Percentiles rank a stretch among this genome's conserved stretches.
Conservation (phyloP, 371 early-diverging fungal genomes). For the Syncephalis plumigaleata region DNA sequence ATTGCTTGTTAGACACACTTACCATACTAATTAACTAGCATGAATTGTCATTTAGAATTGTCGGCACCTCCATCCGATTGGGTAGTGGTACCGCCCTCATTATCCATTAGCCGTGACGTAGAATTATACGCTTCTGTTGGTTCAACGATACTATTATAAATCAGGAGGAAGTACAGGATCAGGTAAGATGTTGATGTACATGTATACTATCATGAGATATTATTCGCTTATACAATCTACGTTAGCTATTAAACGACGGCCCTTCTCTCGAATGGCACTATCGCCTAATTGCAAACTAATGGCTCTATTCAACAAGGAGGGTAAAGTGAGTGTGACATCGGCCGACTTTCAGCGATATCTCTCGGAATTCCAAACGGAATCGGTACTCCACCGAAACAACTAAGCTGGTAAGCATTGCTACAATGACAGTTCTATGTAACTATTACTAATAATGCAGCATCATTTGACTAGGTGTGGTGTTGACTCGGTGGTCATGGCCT, state of each 20-base stretch:
- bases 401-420: constrained; percentile 49
- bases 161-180: constrained; percentile 62
- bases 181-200: constrained; percentile 22
- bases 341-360: constrained; percentile 85
- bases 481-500: constrained; percentile 78
- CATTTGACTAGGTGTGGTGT: constrained; percentile 68
- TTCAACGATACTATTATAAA: constrained; percentile 69
- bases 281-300: constrained; percentile 88
- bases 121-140: constrained; percentile 73
- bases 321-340: constrained; percentile 84
- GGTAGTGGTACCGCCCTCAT: constrained; percentile 78
- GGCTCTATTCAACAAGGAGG: constrained; percentile 63
- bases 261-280: constrained; percentile 77
- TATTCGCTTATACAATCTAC: constrained; percentile 1
- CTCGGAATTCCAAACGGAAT: constrained; percentile 63
- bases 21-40: background rate
- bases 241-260: constrained; percentile 62
- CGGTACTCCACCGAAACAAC: constrained; percentile 51
- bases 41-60: constrained; percentile 17
- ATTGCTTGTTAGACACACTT: background rate
- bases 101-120: constrained; percentile 70
- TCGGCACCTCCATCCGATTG: constrained; percentile 61
- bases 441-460: background rate
- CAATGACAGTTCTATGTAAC: background rate
- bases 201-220: background rate